phyloP scores from a whole-genome alignment of 73 alveolate genomes.

The Paramecium caudatum region DNA sequence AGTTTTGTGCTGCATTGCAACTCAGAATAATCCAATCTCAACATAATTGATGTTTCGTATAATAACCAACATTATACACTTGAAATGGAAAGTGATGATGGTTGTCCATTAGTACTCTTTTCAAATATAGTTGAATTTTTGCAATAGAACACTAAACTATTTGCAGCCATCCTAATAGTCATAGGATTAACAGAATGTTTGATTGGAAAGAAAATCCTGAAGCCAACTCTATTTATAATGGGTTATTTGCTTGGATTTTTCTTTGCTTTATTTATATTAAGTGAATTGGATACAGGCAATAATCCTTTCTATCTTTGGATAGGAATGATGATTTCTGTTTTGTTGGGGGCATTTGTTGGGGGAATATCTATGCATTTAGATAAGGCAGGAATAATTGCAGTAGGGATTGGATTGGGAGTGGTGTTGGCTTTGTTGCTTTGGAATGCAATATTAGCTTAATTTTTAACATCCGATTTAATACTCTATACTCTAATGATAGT shows the following conservation, averaged over 20 bases:
- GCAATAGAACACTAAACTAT: background rate
- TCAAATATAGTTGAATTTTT: background rate
- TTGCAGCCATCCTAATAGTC: background rate
- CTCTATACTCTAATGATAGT: background rate
- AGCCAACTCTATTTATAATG: conserved; percentile 8
- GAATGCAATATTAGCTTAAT: conserved; percentile 15
- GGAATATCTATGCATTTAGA: conserved; percentile 46
- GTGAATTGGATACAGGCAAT: conserved; percentile 20
- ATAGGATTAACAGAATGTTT: conserved; percentile 19
- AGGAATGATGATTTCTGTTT: conserved; percentile 30
- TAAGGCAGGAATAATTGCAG: conserved; percentile 27
- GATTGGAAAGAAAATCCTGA: conserved; percentile 1
- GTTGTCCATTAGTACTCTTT: background rate
- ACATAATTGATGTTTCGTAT: background rate
- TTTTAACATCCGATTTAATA: background rate
- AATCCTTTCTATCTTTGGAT: conserved; percentile 46
- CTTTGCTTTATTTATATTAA: conserved; percentile 14
- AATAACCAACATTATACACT: background rate
- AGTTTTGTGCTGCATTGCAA: conserved; percentile 1
- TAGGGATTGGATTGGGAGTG: conserved; percentile 40
- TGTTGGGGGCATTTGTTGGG: conserved; percentile 51
- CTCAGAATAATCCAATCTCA: background rate
- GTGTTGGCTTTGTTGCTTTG: conserved; percentile 19
- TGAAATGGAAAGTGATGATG: conserved; percentile 13
- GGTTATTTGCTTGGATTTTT: conserved; percentile 40